Evolutionary conservation across 345 rosid species (phyloP).

Genomic region (Aegle marmelos): DNA sequence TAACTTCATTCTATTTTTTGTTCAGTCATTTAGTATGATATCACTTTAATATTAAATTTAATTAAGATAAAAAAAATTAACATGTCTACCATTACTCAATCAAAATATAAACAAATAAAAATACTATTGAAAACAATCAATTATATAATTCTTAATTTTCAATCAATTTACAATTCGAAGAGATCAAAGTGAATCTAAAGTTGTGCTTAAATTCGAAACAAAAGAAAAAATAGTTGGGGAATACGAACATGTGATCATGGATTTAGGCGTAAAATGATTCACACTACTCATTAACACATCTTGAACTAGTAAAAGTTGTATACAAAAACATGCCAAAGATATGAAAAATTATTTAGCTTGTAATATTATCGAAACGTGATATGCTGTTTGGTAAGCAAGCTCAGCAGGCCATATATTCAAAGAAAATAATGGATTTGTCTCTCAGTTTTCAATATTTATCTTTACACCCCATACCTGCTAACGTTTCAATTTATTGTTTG

Average conservation of each 20-base stretch:
- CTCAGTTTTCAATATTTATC: neutral
- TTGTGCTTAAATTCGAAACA: no score
- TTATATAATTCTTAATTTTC: neutral
- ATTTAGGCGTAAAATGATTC: neutral
- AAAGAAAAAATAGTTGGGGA: neutral
- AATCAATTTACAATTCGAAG: neutral
- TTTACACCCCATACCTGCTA: neutral
- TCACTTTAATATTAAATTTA: no score
- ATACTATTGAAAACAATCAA: no score
- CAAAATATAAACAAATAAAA: no score
- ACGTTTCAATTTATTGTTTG: neutral
- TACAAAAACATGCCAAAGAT: neutral
- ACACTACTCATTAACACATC: neutral
- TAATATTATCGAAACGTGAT: neutral
- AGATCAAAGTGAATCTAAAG: neutral
- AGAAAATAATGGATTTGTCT: conserved; percentile 1
- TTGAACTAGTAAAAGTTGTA: neutral
- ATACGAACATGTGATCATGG: neutral
- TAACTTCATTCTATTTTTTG: no score
- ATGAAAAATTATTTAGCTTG: neutral
- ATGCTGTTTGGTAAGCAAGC: neutral
- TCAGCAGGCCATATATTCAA: neutral
- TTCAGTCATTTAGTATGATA: neutral
- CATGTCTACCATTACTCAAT: no score
- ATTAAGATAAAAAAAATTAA: no score